Percentiles rank a stretch among this genome's conserved stretches.
Conservation (phyloP, 805 yeast genomes). For the Candida broadrunensis region DNA sequence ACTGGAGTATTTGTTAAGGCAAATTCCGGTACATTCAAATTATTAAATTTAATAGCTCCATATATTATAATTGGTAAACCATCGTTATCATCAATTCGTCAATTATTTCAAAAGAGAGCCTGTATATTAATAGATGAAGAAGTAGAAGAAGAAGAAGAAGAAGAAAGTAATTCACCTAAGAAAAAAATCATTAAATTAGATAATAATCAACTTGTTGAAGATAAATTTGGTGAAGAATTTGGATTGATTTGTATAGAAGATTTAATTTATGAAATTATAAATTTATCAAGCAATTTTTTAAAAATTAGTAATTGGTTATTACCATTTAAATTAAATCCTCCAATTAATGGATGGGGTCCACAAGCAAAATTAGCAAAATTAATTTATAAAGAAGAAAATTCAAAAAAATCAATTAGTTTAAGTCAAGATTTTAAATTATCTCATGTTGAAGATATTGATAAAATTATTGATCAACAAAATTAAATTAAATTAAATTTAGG, state of each 20-base stretch:
- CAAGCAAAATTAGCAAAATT: slow-evolving; percentile 64
- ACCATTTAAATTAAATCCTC: slow-evolving; percentile 69
- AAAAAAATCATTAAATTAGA: slow-evolving; percentile 51
- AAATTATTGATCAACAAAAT: slow-evolving; percentile 63
- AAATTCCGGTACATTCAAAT: slow-evolving; percentile 56
- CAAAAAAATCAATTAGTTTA: slow-evolving; percentile 45
- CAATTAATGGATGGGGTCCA: slow-evolving; percentile 74
- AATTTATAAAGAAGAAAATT: slow-evolving; percentile 51
- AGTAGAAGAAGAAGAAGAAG: slow-evolving; percentile 15
- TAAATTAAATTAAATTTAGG: slow-evolving; percentile 18
- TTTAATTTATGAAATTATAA: slow-evolving; percentile 65
- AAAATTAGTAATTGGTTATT: slow-evolving; percentile 57
- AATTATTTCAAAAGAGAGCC: slow-evolving; percentile 75
- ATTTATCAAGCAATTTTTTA: slow-evolving; percentile 65
- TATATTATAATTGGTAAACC: slow-evolving; percentile 74
- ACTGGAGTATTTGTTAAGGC: slow-evolving; percentile 72
- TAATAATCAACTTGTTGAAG: slow-evolving; percentile 75
- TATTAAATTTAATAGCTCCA: slow-evolving; percentile 67
- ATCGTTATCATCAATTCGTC: slow-evolving; percentile 68
- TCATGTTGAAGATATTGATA: slow-evolving; percentile 68
- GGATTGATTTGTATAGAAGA: slow-evolving; percentile 82
- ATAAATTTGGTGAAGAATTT: slow-evolving; percentile 51
- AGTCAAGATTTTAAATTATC: slow-evolving; percentile 63
- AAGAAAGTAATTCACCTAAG: slow-evolving; percentile 9
- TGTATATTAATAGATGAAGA: slow-evolving; percentile 43